Conservation (phyloP, 495 filamentous ascomycete species). For the Xylaria nigripes region DNA sequence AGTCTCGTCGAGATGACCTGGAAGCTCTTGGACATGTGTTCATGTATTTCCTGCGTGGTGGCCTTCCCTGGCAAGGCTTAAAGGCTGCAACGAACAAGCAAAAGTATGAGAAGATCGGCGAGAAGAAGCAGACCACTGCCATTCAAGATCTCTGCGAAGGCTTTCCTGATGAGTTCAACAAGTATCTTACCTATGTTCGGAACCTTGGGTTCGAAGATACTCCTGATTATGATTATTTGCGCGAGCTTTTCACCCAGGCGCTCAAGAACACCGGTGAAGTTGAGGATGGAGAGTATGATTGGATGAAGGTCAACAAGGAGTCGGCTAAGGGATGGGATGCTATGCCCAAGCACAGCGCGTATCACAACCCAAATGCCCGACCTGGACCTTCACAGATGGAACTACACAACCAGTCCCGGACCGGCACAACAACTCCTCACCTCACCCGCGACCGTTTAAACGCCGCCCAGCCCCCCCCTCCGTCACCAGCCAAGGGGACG, state of each 20-base stretch:
- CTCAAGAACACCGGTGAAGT: slow-evolving; percentile 89
- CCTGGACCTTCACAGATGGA: slow-evolving; percentile 73
- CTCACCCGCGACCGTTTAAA: slow-evolving; percentile 91
- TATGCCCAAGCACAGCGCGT: slow-evolving; percentile 74
- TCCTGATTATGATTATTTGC: slow-evolving; percentile 96
- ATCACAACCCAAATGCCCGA: slow-evolving; percentile 64
- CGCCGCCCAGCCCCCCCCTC: slow-evolving; percentile 85
- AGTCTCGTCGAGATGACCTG: slow-evolving; percentile 92
- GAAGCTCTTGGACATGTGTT: slow-evolving; percentile 97
- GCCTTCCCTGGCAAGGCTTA: slow-evolving; percentile 94
- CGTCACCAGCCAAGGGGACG: slow-evolving; percentile 74
- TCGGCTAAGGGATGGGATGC: slow-evolving; percentile 75
- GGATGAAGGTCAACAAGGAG: slow-evolving; percentile 98
- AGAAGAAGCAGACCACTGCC: slow-evolving; percentile 97
- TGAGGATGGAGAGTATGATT: slow-evolving; percentile 98
- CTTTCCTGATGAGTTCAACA: slow-evolving; percentile 96
- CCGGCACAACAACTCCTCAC: slow-evolving; percentile 52
- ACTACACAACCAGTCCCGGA: slow-evolving; percentile 54
- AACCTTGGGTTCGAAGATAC: slow-evolving; percentile 98
- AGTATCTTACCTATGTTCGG: slow-evolving; percentile 93
- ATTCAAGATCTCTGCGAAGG: slow-evolving; percentile 97
- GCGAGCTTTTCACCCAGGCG: slow-evolving; percentile 94
- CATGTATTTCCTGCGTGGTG: slow-evolving; percentile 97
- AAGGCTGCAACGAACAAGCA: slow-evolving; percentile 99
- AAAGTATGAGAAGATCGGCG: slow-evolving; percentile 99